Base-by-base conservation (phyloP, 805 yeast species). In the Nakazawaea wyomingensis region DNA sequence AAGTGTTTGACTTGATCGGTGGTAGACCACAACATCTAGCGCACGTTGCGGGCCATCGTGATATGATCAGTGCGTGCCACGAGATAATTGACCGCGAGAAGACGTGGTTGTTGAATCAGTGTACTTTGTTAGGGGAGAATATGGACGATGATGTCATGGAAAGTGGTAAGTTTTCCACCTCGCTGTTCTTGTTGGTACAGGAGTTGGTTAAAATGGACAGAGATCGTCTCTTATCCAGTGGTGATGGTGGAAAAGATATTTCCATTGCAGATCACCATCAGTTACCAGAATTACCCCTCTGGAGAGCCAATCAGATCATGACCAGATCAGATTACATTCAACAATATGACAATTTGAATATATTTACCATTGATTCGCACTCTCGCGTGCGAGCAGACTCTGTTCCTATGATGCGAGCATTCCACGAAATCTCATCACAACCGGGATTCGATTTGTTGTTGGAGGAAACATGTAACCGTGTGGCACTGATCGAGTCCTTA, bases 91-190 rank as follows among this genome's bases (percentile, higher is more conserved):
- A 86, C 56, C 66, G 82, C 7, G 95, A 86, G 51, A 84, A 83
- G 56, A 84, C 89, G 0, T 86, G 95, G 95, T 82, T 85, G 49
- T 67, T 86, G 50, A 86, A 84, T 55, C 87, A 85, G 53, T 85
- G 95, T 60, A 93, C 88, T 0, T 63, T 86, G 11, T 60, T 86
- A 8, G 95, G 95, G 2, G 71, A 69, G 50, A 78, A 70, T 16
- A 85, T 86, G 95, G 95, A 86, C 55, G 95, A 86, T 54, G 95
- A 86, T 62, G 95, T 86, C 5, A 83, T 85, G 85, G 90, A 83
- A 48, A 71, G 74, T 48, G 95, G 95, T 4, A 85, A 85, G 58
- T 85, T 85, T 52, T 70, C 88, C 2, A 66, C 80, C 7, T 70
- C 84, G 33, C 90, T 91, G 13, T 82, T 85, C 89, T 62, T 80